Percentiles rank a stretch among this genome's conserved stretches.
Evolutionary conservation across 495 filamentous ascomycete species (phyloP).

Genomic region (Lindgomyces ingoldianus): DNA sequence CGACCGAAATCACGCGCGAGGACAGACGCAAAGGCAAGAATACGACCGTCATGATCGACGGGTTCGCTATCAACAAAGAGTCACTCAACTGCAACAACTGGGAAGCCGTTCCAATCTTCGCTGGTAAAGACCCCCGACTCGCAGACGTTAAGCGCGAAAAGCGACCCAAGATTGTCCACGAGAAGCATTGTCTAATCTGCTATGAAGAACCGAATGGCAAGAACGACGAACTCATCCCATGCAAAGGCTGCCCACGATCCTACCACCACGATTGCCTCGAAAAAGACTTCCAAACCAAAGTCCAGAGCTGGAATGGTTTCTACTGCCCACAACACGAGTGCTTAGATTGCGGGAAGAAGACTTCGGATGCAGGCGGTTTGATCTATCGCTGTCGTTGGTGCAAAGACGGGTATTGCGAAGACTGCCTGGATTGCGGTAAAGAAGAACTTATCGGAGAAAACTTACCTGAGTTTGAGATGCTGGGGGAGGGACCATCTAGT

Average conservation of each 20-base stretch:
- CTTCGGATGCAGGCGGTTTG: slow-evolving; percentile 59
- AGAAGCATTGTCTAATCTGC: slow-evolving; percentile 61
- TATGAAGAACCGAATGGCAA: slow-evolving; percentile 48
- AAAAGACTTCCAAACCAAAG: slow-evolving; percentile 43
- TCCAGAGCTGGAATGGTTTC: slow-evolving; percentile 47
- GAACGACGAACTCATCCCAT: slow-evolving; percentile 31
- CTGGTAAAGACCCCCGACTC: slow-evolving; percentile 57
- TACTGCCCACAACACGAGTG: slow-evolving; percentile 64
- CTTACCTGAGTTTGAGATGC: slow-evolving; percentile 53
- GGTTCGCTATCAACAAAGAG: slow-evolving; percentile 61
- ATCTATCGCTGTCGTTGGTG: slow-evolving; percentile 63
- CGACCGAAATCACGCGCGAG: slow-evolving; percentile 49
- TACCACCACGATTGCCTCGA: slow-evolving; percentile 60
- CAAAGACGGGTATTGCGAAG: slow-evolving; percentile 60
- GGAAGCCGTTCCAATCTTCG: slow-evolving; percentile 61
- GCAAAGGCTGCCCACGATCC: slow-evolving; percentile 57
- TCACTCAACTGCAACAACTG: slow-evolving; percentile 56
- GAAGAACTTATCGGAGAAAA: slow-evolving; percentile 55
- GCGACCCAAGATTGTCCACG: slow-evolving; percentile 50
- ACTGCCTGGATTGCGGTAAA: slow-evolving; percentile 60
- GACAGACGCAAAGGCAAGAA: slow-evolving; percentile 60
- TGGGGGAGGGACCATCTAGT: slow-evolving; percentile 48
- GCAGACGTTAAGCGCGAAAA: slow-evolving; percentile 50
- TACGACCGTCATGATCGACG: slow-evolving; percentile 61
- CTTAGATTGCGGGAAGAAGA: slow-evolving; percentile 55